These are phyloP conservation scores for Pistacia atlantica DNA, from an alignment of 345 rosid genomes.

Conservation along the genomic window DNA sequence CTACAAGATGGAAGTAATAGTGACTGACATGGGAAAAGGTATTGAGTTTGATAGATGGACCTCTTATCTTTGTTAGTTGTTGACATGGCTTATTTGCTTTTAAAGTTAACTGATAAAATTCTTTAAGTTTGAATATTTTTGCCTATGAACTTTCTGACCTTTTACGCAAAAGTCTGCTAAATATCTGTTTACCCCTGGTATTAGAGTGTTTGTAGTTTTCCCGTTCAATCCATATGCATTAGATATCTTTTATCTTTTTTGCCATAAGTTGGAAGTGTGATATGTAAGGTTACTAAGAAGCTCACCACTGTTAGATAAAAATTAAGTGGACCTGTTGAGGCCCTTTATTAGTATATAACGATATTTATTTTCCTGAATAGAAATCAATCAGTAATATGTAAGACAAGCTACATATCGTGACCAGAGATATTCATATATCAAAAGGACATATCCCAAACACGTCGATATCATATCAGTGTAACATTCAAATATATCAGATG, in stretches of 20 bases:
- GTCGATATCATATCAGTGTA: background rate
- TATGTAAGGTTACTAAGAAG: background rate
- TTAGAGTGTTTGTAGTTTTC: background rate
- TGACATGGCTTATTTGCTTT: conserved; percentile 2
- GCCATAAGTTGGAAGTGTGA: background rate
- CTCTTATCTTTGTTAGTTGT: conserved; percentile 2
- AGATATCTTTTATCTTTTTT: background rate
- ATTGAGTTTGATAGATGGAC: conserved; percentile 1
- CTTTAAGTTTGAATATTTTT: background rate
- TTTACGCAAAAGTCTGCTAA: background rate
- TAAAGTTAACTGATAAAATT: background rate
- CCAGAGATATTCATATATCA: background rate
- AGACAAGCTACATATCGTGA: background rate
- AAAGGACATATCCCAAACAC: background rate
- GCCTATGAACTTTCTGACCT: background rate
- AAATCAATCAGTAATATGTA: background rate
- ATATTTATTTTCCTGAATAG: background rate
- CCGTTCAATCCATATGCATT: background rate
- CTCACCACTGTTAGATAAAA: background rate
- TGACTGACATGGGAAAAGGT: conserved; percentile 82
- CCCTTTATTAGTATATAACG: background rate
- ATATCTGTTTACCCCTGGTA: background rate
- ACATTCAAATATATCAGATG: no score
- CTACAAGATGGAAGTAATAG: conserved; percentile 60
- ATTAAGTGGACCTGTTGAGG: background rate